These are phyloP conservation scores for Carex kokanica DNA, from an alignment of 176 grass and related monocot genomes.

Conservation along the genomic window DNA sequence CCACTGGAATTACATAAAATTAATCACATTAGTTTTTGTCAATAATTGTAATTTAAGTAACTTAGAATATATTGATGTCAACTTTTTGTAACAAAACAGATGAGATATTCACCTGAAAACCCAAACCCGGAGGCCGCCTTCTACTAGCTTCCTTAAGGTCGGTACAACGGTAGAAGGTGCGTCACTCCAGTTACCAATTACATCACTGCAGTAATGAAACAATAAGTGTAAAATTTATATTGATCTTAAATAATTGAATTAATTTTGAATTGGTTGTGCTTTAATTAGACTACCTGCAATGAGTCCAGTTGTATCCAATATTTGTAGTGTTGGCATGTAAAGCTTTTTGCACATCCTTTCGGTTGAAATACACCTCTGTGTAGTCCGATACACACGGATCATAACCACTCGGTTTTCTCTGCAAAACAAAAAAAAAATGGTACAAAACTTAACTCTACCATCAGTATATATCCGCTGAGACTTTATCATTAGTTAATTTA, in stretches of 20 bases:
- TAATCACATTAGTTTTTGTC: neutral
- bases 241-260: neutral
- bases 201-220: slow-evolving; percentile 32
- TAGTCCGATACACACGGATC: slow-evolving; percentile 58
- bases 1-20: slow-evolving; percentile 33
- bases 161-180: slow-evolving; percentile 45
- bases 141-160: slow-evolving; percentile 59
- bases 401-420: slow-evolving; percentile 60
- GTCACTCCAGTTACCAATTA: slow-evolving; percentile 47
- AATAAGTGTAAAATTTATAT: neutral
- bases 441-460: slow-evolving; percentile 23
- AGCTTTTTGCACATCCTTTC: slow-evolving; percentile 80
- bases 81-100: neutral
- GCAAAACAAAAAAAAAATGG: slow-evolving; percentile 29
- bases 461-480: neutral
- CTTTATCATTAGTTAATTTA: neutral
- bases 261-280: neutral
- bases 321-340: slow-evolving; percentile 84
- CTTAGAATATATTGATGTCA: neutral
- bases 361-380: slow-evolving; percentile 68
- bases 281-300: slow-evolving; percentile 57
- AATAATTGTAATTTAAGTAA: neutral
- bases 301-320: slow-evolving; percentile 77
- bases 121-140: slow-evolving; percentile 35
- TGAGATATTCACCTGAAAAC: slow-evolving; percentile 18